Evolutionary conservation across 176 grass and related monocot species (phyloP), one percentile per base, ranked within the genome.

Genomic region (Echinochloa phyllopogon): DNA sequence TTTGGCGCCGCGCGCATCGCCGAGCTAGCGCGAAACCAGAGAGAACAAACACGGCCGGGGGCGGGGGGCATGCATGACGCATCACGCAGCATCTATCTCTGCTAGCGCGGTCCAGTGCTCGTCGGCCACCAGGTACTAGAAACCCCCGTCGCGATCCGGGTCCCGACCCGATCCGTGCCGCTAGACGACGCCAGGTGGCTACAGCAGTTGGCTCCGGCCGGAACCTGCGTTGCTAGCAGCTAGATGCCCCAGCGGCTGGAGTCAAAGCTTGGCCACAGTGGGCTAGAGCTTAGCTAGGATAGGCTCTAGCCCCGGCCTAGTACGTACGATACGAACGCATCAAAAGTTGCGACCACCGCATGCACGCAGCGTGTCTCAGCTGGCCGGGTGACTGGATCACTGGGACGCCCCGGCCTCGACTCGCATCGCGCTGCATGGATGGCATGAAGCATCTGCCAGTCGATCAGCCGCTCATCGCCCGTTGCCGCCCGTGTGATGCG

Each of bases 271-370:
- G 43, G n/a, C 29, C 80, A 82, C 76, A 72, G 61, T 50, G 69
- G 48, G 75, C 87, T 88, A 83, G 21, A 0, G 5, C 16, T 12
- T 14, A 5, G 3, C 56, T 33, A 63, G 3, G 43, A n/a, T 67
- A 39, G 68, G 41, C 41, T 24, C 67, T 39, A 81, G 65, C 17
- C 77, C 61, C 27, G 17, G 27, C 18, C 73, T 57, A 39, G 50
- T 41, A 56, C 52, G 7, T 39, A 42, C 47, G 73, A 40, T 39
- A 42, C 47, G 73, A 40, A 40, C 53, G 55, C 87, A 89, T 89
- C 76, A 89, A 89, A 89, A 85, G 83, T 37, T 76, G 82, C 43
- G 83, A 81, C 52, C 69, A 21, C 16, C 40, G 60, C 70, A 89
- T 50, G 87, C 87, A 75, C 43, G 68, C 87, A 88, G 73, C 39